Evolutionary conservation across 768 basidiomycete genomes (phyloP), one percentile per base, ranked within the genome.

Genomic region (Lepiota venenata): DNA sequence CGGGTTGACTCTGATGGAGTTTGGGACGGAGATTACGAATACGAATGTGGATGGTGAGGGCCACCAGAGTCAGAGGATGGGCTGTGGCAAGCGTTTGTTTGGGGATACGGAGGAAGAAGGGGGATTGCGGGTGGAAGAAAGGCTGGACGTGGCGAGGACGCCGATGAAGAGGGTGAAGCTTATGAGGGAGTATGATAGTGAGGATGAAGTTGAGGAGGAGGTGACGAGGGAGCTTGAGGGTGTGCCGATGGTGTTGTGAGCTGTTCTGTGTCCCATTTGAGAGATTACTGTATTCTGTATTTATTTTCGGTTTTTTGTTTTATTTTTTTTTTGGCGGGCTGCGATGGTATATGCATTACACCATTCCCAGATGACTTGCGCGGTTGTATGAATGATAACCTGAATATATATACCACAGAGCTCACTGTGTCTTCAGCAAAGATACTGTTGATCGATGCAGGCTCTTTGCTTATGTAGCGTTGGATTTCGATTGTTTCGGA

Each of bases 1-100:
- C 53, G 42, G 60, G 48, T 52, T 56, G 51, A 50, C 54, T 50
- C 58, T 29, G 21, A 43, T 63, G 47, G 70, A 71, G 57, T 77
- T 78, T 58, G 77, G 77, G 5, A 54, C 64, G 52, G 77, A 78
- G 60, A 61, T 77, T 43, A 78, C 76, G 11, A 78, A 78, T 49
- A 70, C 66, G 37, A 42, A 20, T 41, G 44, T 44, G 8, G 18
- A 32, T 32, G 38, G 27, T 20, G 41, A 29, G 39, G 25, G 21
- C 9, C 9, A n/a, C 5, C 47, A 45, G 11, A 47, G 45, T 20
- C 27, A 38, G 25, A 54, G 46, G 29, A 20, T 47, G 29, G 32
- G 15, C 5, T 25, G 25, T 25, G 25, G 25, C 45, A 54, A 54
- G 37, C 45, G 52, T 6, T 16, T 41, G 25, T 54, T 41, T 35